Evolutionary conservation across 345 rosid species (phyloP), one percentile per base, ranked within the genome.

Genomic region (Raphanus raphanistrum): DNA sequence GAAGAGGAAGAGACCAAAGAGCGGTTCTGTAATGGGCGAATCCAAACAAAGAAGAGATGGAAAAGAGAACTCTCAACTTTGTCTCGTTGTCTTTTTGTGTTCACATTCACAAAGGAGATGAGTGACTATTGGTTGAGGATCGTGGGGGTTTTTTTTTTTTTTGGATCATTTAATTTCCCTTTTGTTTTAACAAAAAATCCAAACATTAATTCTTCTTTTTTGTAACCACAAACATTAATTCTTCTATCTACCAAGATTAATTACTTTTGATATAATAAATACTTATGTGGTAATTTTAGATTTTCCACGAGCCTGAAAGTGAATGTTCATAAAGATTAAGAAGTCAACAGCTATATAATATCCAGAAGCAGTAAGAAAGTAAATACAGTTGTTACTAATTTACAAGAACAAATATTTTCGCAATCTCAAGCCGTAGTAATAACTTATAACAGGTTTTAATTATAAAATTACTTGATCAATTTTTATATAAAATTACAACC

Each of bases 21-120:
- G 10, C 13, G 67, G 66, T 15, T 38, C 16, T 36, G 63, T 4
- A 79, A 63, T 17, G 68, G 65, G 55, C 66, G 66, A 79, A 68
- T 79, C 71, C 61, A 74, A 66, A 54, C 66, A 63, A 55, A 26
- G 45, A 50, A 50, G 55, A 50, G 55, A 50, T n/a, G 67, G 55
- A 28, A 73, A 79, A 80, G 79, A 80, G 74, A 74, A 80, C 45
- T 74, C 76, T 69, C 75, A 74, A 69, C 75, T 74, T 70, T 80
- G 31, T 55, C 72, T 80, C 15, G 5, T 73, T 79, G 74, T 73
- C 78, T 50, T 73, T 79, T 79, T 57, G 72, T 78, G 21, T 69
- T 71, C 78, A 73, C 82, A 73, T 67, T 67, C 26, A 54, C 35
- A 52, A 43, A 71, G 16, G 58, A 35, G 69, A 70, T 13, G 63